Evolutionary conservation across 108 stramenopile genomes (phyloP).

Genomic region (Chaetoceros tenuissimus): DNA sequence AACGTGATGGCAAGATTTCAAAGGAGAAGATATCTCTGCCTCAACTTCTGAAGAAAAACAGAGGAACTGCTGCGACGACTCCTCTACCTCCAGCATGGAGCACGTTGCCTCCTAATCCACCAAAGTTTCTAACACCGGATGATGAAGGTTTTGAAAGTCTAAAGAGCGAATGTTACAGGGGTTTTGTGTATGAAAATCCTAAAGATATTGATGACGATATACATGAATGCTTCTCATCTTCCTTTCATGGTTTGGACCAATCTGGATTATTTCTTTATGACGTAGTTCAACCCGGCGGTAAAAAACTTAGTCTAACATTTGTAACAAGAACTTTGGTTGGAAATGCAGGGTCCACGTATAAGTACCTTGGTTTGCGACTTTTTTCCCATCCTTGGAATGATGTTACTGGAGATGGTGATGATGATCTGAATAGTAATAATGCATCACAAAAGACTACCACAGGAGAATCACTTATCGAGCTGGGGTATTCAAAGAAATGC

Average conservation of each 20-base stretch:
- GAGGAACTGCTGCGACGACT: neutral
- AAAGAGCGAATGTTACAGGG: constrained; percentile 34
- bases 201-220: constrained; percentile 14
- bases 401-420: constrained; percentile 21
- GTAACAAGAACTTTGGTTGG: constrained; percentile 76
- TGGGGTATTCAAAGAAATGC: constrained; percentile 24
- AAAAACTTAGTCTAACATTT: constrained; percentile 56
- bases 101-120: neutral
- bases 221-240: constrained; percentile 19
- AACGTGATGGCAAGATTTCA: too few relatives aligned
- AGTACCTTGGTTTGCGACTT: constrained; percentile 82
- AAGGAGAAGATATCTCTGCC: too few relatives aligned
- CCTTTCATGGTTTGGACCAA: constrained; percentile 38
- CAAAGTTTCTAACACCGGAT: constrained; percentile 32
- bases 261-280: constrained; percentile 60
- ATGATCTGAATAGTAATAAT: neutral
- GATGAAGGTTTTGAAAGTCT: constrained; percentile 33
- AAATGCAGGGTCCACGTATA: constrained; percentile 87
- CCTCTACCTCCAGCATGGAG: neutral
- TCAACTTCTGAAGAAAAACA: neutral
- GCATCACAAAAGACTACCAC: neutral
- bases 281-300: constrained; percentile 75
- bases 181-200: constrained; percentile 34
- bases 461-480: constrained; percentile 11
- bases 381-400: constrained; percentile 86